A percentile compares a stretch with the other conserved stretches of the same genome.
Conservation (phyloP, 164 flowering plant genomes). For the Tetracentron sinense region DNA sequence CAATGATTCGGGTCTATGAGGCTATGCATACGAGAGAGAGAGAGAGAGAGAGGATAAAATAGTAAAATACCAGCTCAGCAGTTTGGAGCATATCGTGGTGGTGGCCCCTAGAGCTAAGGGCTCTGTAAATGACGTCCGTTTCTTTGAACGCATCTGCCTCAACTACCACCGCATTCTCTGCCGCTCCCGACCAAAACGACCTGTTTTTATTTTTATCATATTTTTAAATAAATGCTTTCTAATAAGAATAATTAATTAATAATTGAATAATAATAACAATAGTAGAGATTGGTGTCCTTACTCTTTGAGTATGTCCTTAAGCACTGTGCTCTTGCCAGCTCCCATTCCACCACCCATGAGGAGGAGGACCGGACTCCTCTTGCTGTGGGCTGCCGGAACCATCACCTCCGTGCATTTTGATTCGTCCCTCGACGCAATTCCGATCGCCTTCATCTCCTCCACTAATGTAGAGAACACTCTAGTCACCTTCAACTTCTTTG, state of each 20-base stretch:
- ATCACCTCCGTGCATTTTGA: slow-evolving; percentile 54
- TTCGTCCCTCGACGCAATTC: slow-evolving; percentile 29
- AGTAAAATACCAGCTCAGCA: slow-evolving; percentile 86
- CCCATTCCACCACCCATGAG: slow-evolving; percentile 99
- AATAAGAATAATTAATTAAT: no score
- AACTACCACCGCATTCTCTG: slow-evolving; percentile 67
- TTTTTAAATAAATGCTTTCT: no score
- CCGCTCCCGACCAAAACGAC: slow-evolving; percentile 78
- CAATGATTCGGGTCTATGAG: no score
- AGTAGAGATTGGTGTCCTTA: slow-evolving; percentile 23
- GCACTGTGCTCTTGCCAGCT: slow-evolving; percentile 98
- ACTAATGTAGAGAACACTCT: slow-evolving; percentile 76
- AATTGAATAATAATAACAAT: no score
- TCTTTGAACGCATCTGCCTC: slow-evolving; percentile 99
- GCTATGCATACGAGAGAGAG: no score
- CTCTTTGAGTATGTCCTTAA: slow-evolving; percentile 80
- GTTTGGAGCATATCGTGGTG: slow-evolving; percentile 93
- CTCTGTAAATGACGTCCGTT: slow-evolving; percentile 79
- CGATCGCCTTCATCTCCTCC: slow-evolving; percentile 82
- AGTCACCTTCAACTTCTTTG: slow-evolving; percentile 62
- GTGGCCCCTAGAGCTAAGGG: slow-evolving; percentile 71
- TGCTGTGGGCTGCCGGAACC: slow-evolving; percentile 66
- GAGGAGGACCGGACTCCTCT: slow-evolving; percentile 84
- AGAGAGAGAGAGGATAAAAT: not conserved
- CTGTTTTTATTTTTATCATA: no score